phyloP scores from a whole-genome alignment of 1,139 yeast species.

The Taiozyma onychis region DNA sequence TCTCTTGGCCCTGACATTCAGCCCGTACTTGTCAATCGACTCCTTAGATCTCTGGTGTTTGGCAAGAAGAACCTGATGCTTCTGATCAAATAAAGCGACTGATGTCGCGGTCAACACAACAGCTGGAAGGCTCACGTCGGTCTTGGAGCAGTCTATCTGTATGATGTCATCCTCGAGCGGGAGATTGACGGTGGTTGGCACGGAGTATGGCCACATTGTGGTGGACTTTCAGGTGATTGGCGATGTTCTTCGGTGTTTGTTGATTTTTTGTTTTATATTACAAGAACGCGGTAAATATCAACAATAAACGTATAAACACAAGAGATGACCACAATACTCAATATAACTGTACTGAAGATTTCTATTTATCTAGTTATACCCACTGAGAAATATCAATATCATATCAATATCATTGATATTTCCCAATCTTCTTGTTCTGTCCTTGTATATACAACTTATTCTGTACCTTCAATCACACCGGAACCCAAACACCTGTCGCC shows the following conservation, averaged over 20 bases:
- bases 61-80: conserved; percentile 28
- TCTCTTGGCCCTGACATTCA: conserved; percentile 20
- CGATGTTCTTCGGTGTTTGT: background rate
- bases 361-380: too few species aligned
- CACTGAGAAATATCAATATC: too few species aligned
- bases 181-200: conserved; percentile 2
- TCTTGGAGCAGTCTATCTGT: conserved; percentile 52
- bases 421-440: background rate
- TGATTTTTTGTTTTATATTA: background rate
- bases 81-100: conserved; percentile 27
- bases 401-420: too few species aligned
- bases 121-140: conserved; percentile 45
- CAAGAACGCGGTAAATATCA: too few species aligned
- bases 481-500: conserved; percentile 71
- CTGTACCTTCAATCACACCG: conserved; percentile 43
- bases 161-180: conserved; percentile 7
- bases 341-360: too few species aligned
- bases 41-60: conserved; percentile 30
- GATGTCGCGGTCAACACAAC: conserved; percentile 28
- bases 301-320: too few species aligned
- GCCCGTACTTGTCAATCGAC: conserved; percentile 31
- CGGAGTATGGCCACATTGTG: background rate
- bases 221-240: background rate
- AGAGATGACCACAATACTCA: too few species aligned
- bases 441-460: background rate